phyloP scores from a whole-genome alignment of 805 yeast species.

The Pichia paraexigua region DNA sequence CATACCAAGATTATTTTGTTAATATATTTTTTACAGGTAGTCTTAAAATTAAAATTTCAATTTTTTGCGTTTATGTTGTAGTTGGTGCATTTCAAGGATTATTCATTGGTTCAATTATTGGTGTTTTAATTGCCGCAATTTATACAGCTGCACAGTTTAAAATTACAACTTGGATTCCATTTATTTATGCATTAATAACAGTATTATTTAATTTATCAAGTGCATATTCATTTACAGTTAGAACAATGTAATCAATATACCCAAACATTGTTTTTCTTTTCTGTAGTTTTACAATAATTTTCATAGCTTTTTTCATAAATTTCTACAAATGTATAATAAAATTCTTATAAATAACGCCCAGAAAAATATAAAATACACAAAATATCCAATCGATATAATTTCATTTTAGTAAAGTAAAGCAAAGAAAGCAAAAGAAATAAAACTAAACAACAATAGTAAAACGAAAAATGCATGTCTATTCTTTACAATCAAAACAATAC shows the following conservation, averaged over 20 bases:
- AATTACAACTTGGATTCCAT: slow-evolving; percentile 95
- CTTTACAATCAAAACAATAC: slow-evolving; percentile 56
- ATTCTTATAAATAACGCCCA: neutral
- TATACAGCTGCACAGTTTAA: slow-evolving; percentile 74
- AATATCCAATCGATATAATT: neutral
- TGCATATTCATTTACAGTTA: slow-evolving; percentile 52
- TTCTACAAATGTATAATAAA: neutral
- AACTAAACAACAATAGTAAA: neutral
- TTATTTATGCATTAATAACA: slow-evolving; percentile 67
- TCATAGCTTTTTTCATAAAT: neutral
- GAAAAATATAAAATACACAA: neutral
- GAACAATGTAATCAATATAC: slow-evolving; percentile 4
- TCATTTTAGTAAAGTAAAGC: neutral
- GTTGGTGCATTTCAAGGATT: slow-evolving; percentile 61
- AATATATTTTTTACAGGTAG: slow-evolving; percentile 3
- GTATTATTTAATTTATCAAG: slow-evolving; percentile 59
- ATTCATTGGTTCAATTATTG: slow-evolving; percentile 67
- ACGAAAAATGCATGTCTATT: neutral
- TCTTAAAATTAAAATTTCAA: slow-evolving; percentile 28
- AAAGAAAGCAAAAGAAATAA: neutral
- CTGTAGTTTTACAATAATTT: neutral
- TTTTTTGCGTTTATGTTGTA: slow-evolving; percentile 39
- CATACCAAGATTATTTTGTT: slow-evolving; percentile 5
- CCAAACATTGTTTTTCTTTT: neutral
- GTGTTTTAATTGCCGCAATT: slow-evolving; percentile 64